Conservation (phyloP, 129 eudicot species). For the Lactuca saligna region DNA sequence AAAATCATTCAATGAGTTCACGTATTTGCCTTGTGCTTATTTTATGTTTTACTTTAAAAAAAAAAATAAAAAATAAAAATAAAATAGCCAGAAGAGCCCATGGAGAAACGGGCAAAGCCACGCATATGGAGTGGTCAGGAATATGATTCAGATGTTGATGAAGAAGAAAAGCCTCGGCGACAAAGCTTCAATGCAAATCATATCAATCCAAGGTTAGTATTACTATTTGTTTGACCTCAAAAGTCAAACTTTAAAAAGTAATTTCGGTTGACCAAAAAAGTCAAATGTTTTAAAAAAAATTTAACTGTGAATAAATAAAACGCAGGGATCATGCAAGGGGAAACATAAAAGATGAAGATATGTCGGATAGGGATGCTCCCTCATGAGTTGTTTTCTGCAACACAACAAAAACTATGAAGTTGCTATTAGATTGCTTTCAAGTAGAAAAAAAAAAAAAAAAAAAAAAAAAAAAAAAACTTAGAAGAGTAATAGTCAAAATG, state of each 20-base stretch:
- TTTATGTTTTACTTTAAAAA: neutral
- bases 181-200: slow-evolving; percentile 39
- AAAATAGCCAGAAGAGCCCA: slow-evolving; percentile 55
- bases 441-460: slow-evolving; percentile 4
- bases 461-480: neutral
- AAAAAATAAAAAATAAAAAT: too few relatives aligned
- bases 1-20: neutral
- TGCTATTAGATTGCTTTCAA: slow-evolving; percentile 15
- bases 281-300: neutral
- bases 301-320: too few relatives aligned
- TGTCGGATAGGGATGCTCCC: slow-evolving; percentile 30
- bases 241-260: neutral
- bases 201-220: slow-evolving; percentile 28
- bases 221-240: neutral
- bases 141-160: slow-evolving; percentile 75
- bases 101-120: slow-evolving; percentile 75
- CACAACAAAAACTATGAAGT: slow-evolving; percentile 11
- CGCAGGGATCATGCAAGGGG: slow-evolving; percentile 31
- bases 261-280: slow-evolving; percentile 3
- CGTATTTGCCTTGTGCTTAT: neutral
- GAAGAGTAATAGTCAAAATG: slow-evolving; percentile 21
- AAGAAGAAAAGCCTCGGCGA: slow-evolving; percentile 39
- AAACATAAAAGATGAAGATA: slow-evolving; percentile 32
- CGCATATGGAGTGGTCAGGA: slow-evolving; percentile 80
- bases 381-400: slow-evolving; percentile 23